phyloP scores from a whole-genome alignment of 345 rosid genomes.

The Anacardium occidentale region DNA sequence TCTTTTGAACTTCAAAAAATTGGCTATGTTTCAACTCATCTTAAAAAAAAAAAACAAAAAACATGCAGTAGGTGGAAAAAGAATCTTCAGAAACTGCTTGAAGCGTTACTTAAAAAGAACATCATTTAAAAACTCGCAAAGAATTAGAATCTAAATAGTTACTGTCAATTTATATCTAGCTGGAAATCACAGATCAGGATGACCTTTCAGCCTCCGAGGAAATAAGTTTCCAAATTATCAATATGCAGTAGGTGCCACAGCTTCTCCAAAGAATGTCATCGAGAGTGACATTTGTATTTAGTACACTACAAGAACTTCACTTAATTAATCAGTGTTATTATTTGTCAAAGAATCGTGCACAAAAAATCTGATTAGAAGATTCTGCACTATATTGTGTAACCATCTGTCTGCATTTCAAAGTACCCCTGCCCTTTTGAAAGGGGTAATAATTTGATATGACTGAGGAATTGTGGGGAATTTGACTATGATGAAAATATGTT shows the following conservation, averaged over 20 bases:
- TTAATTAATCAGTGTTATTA: not conserved
- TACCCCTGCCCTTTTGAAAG: constrained; percentile 11
- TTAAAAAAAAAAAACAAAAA: not conserved
- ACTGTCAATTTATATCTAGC: not conserved
- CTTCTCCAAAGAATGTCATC: constrained; percentile 4
- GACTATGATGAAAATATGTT: constrained; percentile 25
- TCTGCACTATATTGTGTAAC: constrained; percentile 1
- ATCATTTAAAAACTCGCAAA: not conserved
- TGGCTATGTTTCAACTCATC: not conserved
- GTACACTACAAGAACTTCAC: not conserved
- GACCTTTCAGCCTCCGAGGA: not conserved
- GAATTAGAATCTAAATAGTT: not conserved
- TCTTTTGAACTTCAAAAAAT: constrained; percentile 2
- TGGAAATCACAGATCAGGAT: not conserved
- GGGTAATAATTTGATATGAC: constrained; percentile 24
- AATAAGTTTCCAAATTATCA: not conserved
- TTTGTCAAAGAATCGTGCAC: not conserved
- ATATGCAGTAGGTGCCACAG: not conserved
- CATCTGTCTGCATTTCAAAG: constrained; percentile 12
- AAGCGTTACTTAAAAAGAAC: not conserved
- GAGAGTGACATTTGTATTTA: not conserved
- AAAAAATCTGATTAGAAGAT: constrained; percentile 11
- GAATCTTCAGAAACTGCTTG: not conserved
- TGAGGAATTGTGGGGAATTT: constrained; percentile 21
- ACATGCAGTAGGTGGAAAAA: not conserved